Base-by-base conservation (phyloP, 345 rosid genomes). In the Clarkia xantiana region DNA sequence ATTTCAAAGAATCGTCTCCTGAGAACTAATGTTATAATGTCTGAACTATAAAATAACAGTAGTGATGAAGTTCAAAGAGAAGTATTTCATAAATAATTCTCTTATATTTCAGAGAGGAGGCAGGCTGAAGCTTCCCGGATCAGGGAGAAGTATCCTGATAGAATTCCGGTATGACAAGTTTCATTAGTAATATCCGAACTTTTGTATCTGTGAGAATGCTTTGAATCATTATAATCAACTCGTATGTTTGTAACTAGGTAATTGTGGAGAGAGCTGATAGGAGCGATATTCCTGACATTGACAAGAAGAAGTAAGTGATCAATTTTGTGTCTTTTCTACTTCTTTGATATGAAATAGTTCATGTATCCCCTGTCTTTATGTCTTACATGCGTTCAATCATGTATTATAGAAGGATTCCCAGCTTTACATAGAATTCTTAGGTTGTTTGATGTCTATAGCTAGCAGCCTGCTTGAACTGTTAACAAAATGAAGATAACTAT, bases 141-240 rank as follows among this genome's bases (percentile, higher is more conserved):
- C 54, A 75, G 84, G 67, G 84, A 78, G 58, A 78, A 78, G 59
- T 78, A 78, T 64, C 84, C 84, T n/a, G 84, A 78, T 51, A 78
- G 84, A 75, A 78, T 78, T 48, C 84, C 84, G 2, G 84, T 78
- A 72, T 57, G 76, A 42, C 55, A 25, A 3, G 6, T 29, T 29
- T 29, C 36, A 29, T 29, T 29, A 23, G 36, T 5, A 29, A 29
- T 29, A 29, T 3, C 36, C 9, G 8, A 29, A 29, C 1, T 1
- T 29, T 29, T 29, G 7, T 42, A 11, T 12, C 20, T 16, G 2
- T 11, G n/a, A 19, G 19, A 18, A 14, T 14, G n/a, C n/a, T n/a
- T n/a, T n/a, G 15, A 20, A 20, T n/a, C 19, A 42, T 14, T 15
- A 18, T 1, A 1, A 0, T 13, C n/a, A n/a, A n/a, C 44, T 45